Evolutionary conservation across 305 asterid species (phyloP), one percentile per base, ranked within the genome.

Genomic region (Fraxinus greggii): DNA sequence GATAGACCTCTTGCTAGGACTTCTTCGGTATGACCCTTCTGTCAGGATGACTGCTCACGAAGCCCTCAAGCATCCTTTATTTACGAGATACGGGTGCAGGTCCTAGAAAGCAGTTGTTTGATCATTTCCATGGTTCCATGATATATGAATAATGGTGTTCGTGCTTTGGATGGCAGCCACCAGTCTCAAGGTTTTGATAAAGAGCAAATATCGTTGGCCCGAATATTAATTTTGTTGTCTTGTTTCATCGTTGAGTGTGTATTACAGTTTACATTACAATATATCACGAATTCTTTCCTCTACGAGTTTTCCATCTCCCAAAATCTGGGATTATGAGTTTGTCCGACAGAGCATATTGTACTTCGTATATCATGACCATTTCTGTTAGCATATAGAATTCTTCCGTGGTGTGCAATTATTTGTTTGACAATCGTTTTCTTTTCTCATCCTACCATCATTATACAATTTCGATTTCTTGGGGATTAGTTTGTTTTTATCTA

Each of bases 41-140:
- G 94, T 91, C 8, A 88, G 98, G 84, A 70, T 92, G 79, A 88
- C 96, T 0, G 96, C 98, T 17, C 85, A 84, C 29, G 96, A 91
- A 54, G 97, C 98, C 69, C 88, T 93, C 28, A 86, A 90, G 65
- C 97, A 93, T 86, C 92, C 95, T 0, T 94, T 94, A 81, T 93
- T 93, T 80, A 86, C 92, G 0, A 86, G 74, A 67, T 67, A 67
- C 19, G 8, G 36, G 3, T 24, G 3, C 19, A 12, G 19, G 35
- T 67, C 74, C 74, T 26, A 13, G 13, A 26, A 67, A 28, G 19
- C 74, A 26, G 36, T 12, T 10, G 33, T 28, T 67, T 67, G 74
- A 10, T 61, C 9, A 23, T 21, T 2, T 17, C 63, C 9, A 59
- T 59, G 8, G 74, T 24, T 67, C 17, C 33, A 10, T 12, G 35